A percentile compares a stretch with the other conserved stretches of the same genome.
phyloP scores from a whole-genome alignment of 352 stramenopile genomes.

The Chrysophaeum taylorii region DNA sequence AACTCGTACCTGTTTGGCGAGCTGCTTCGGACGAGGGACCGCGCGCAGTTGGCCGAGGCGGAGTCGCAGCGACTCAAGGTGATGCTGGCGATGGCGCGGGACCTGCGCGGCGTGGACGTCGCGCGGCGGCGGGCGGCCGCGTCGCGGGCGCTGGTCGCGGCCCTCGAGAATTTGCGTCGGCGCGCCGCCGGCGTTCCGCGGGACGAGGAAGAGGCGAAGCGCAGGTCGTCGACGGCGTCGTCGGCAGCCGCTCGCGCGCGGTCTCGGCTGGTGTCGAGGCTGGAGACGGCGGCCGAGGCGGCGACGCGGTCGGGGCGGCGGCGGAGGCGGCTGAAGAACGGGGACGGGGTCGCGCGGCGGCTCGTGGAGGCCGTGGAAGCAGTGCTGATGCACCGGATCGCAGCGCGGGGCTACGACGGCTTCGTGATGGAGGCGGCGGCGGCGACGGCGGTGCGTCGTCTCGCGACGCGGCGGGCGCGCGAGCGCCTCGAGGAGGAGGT shows the following conservation, averaged over 20 bases:
- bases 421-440: not conserved
- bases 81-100: not conserved
- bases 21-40: not conserved
- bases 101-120: not conserved
- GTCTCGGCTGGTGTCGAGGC: not conserved
- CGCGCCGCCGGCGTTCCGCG: not conserved
- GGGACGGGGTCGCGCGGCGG: not conserved
- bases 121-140: not conserved
- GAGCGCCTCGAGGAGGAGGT: not conserved
- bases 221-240: not conserved
- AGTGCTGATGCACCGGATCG: not conserved
- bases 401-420: not conserved
- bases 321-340: not conserved
- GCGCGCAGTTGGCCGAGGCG: not conserved
- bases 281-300: not conserved
- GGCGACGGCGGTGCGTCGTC: not conserved
- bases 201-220: not conserved
- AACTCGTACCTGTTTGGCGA: constrained; percentile 1
- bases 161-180: not conserved
- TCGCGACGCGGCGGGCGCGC: not conserved
- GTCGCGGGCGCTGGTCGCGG: not conserved
- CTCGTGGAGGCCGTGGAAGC: not conserved
- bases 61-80: not conserved
- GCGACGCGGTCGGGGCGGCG: not conserved
- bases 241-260: not conserved